Evolutionary conservation across 345 rosid genomes (phyloP).

Genomic region (Laguncularia racemosa): DNA sequence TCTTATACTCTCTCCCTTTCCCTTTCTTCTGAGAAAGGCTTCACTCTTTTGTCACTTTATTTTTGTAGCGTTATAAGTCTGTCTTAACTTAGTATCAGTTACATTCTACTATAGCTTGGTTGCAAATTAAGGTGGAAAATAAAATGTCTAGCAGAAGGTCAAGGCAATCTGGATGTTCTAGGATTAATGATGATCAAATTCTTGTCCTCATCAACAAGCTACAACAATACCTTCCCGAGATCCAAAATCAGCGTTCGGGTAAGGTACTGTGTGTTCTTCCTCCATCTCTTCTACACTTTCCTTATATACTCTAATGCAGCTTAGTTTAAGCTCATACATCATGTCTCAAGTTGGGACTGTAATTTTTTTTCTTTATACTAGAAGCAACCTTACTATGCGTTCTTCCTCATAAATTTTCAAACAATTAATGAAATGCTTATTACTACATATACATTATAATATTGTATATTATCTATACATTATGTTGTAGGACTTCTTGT

Average conservation of each 20-base stretch:
- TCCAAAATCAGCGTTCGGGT: conserved; percentile 61
- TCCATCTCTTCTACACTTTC: conserved; percentile 11
- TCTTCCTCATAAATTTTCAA: no score
- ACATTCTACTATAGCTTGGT: not conserved
- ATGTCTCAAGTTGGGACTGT: not conserved
- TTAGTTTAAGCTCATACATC: conserved; percentile 2
- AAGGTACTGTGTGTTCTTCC: conserved; percentile 34
- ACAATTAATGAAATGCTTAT: no score
- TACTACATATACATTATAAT: no score
- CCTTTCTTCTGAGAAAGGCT: conserved; percentile 5
- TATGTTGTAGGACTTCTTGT: no score
- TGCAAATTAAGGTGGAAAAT: not conserved
- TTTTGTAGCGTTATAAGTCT: not conserved
- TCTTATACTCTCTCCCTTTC: not conserved
- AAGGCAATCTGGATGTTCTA: conserved; percentile 45
- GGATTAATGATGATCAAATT: conserved; percentile 87
- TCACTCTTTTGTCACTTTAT: not conserved
- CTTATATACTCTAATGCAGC: not conserved
- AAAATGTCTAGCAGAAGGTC: conserved; percentile 82
- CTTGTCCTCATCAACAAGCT: conserved; percentile 70
- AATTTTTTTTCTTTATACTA: no score
- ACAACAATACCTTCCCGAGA: conserved; percentile 79
- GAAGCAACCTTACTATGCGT: no score
- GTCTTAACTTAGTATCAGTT: not conserved
- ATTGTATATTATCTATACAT: no score